Evolutionary conservation across 768 basidiomycete genomes (phyloP), one percentile per base, ranked within the genome.

Genomic region (Royoungia palumana): DNA sequence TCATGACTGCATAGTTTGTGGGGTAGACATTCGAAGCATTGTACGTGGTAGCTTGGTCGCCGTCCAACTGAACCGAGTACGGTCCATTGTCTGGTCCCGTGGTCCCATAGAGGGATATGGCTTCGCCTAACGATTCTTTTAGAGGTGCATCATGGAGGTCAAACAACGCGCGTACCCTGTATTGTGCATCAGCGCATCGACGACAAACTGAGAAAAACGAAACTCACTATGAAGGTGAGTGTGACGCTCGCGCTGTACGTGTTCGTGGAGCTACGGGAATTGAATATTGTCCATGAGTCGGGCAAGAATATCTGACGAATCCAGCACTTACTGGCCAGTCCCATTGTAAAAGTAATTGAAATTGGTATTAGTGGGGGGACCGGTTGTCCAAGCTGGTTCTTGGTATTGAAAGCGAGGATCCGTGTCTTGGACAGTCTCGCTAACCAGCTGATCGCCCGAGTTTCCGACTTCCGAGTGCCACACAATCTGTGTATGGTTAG

Each of bases 61-160:
- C 63, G 30, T 76, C 74, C 37, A 77, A 30, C 39, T 71, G 63
- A 20, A 63, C 66, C 0, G 62, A 59, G 47, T 73, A 77, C 1
- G 61, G 62, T 24, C 71, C 64, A 36, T 64, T 66, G 4, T 51
- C 46, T 4, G 72, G 70, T 5, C 72, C 68, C 1, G 74, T 66
- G 17, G 75, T 70, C 13, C 77, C 76, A 36, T 70, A 78, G 11
- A 79, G 48, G 5, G 71, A 72, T 8, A 80, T 63, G 6, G 68
- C 72, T 40, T 73, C 72, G 36, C 74, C 78, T 73, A 36, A 36
- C 19, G 28, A 17, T 49, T 14, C 32, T 32, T 13, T 32, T 6
- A 32, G 12, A 28, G 28, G 28, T 12, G 6, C 6, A 28, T 28
- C 13, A 28, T 12, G 28, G 13, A 11, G 28, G 28, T 28, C 28